Base-by-base conservation (phyloP, 2,329 filamentous ascomycete genomes). In the Boeremia exigua region DNA sequence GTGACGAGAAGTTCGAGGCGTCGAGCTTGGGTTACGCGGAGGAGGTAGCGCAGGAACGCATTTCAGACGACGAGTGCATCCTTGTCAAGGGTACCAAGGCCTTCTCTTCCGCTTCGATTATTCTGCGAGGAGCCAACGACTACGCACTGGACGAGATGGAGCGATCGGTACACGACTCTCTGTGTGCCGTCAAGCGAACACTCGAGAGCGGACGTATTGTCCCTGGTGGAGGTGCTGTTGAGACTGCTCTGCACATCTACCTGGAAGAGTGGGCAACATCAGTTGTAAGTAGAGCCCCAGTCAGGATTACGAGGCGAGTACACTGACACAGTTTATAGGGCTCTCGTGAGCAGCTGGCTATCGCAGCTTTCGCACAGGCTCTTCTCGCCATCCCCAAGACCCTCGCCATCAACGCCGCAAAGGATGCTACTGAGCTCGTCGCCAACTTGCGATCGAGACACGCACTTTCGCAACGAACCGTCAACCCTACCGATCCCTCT, bases 61-160 rank as follows among this genome's bases (percentile, higher is more conserved):
- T 99, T 75, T 98, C 95, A 2, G 95, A 99, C 71, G 95, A 99
- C 68, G 95, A 99, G 82, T 98, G 94, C 78, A 99, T 99, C 65
- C 81, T 99, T 61, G 85, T 99, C 75, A 96, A 95, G 83, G 94
- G 94, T 51, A 96, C 95, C 71, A 98, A 97, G 82, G 86, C 90
- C 27, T 92, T 95, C 79, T 95, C 90, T 3, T 96, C 93, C 6
- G 93, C 95, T 28, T 99, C 95, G 15, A 92, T 97, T 77, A 96
- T 99, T 67, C 89, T 99, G 49, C 91, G 95, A 56, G 95, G 95
- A 40, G 85, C 95, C 67, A 98, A 99, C 79, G 95, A 99, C 78
- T 98, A 90, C 80, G 91, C 92, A 58, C 86, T 99, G 28, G 95
- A 99, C 72, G 95, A 99, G 84, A 99, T 98, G 94, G 95, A 99